Evolutionary conservation across 2,329 filamentous ascomycete genomes (phyloP).

Genomic region (Claviceps africana): DNA sequence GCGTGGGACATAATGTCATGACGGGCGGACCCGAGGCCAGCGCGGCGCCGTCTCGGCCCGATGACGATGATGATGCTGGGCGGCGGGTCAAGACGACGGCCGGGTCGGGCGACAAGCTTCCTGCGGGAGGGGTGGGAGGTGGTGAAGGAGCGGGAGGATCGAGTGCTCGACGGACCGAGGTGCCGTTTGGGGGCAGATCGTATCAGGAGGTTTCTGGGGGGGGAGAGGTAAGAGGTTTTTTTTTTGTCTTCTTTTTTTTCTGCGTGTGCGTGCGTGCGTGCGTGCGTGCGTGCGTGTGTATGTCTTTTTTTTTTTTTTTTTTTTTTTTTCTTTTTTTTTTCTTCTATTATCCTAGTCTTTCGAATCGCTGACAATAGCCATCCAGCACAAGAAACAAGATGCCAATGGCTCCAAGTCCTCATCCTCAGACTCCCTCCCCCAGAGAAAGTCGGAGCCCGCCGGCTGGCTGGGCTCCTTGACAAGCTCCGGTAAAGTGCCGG

Average conservation of each 20-base stretch:
- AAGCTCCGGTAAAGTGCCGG: neutral
- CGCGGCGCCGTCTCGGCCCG: slow-evolving; percentile 6
- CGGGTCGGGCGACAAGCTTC: slow-evolving; percentile 16
- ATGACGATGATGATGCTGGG: slow-evolving; percentile 6
- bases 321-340: too few species aligned
- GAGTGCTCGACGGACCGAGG: slow-evolving; percentile 16
- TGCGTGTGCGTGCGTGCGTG: too few species aligned
- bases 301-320: too few species aligned
- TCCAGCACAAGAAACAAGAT: neutral
- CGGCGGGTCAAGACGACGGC: slow-evolving; percentile 12
- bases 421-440: neutral
- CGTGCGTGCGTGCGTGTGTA: too few species aligned
- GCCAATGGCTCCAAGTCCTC: neutral
- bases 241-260: too few species aligned
- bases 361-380: too few species aligned
- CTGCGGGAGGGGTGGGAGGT: slow-evolving; percentile 19
- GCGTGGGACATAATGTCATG: slow-evolving; percentile 17
- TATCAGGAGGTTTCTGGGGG: neutral
- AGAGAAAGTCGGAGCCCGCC: neutral
- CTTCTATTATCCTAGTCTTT: too few species aligned
- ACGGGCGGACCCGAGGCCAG: slow-evolving; percentile 16
- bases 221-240: neutral
- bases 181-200: slow-evolving; percentile 6
- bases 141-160: slow-evolving; percentile 16
- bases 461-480: neutral